These are phyloP conservation scores for Leccinum pellstonianum DNA, from an alignment of 768 basidiomycete species.

Conservation along the genomic window DNA sequence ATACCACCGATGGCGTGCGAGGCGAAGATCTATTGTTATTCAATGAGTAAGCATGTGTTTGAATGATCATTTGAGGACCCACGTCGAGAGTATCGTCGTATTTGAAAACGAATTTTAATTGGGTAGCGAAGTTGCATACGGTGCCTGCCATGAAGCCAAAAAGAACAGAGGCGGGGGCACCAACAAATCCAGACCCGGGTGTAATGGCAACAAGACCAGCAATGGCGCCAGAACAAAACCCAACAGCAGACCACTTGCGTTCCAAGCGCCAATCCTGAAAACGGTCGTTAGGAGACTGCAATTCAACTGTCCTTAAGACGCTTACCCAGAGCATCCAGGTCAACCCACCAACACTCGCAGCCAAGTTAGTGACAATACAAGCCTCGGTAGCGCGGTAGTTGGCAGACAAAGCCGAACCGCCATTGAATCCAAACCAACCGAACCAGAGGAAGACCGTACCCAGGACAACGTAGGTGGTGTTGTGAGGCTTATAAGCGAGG, in stretches of 20 bases:
- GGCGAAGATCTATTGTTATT: conserved; percentile 72
- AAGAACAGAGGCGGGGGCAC: conserved; percentile 76
- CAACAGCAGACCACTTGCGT: conserved; percentile 89
- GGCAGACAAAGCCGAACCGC: conserved; percentile 86
- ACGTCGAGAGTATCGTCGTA: conserved; percentile 85
- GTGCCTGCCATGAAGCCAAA: conserved; percentile 86
- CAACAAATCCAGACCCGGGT: conserved; percentile 81
- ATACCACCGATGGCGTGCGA: conserved; percentile 78
- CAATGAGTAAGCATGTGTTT: background rate
- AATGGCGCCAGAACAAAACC: conserved; percentile 95
- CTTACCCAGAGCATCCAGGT: conserved; percentile 90
- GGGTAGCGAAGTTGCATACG: conserved; percentile 92
- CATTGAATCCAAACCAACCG: conserved; percentile 96
- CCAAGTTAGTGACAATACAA: conserved; percentile 91
- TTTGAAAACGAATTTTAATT: conserved; percentile 78
- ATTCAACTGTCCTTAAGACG: background rate
- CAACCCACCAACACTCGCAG: conserved; percentile 83
- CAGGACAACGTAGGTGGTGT: conserved; percentile 89
- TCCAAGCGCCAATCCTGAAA: conserved; percentile 84
- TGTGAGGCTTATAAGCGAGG: conserved; percentile 92
- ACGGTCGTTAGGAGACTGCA: background rate
- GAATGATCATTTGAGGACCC: conserved; percentile 20
- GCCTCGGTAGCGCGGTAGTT: conserved; percentile 87
- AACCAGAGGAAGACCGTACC: conserved; percentile 95
- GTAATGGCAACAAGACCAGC: conserved; percentile 88